Evolutionary conservation across 495 filamentous ascomycete species (phyloP), one percentile per base, ranked within the genome.

Genomic region (Neurospora sp.): DNA sequence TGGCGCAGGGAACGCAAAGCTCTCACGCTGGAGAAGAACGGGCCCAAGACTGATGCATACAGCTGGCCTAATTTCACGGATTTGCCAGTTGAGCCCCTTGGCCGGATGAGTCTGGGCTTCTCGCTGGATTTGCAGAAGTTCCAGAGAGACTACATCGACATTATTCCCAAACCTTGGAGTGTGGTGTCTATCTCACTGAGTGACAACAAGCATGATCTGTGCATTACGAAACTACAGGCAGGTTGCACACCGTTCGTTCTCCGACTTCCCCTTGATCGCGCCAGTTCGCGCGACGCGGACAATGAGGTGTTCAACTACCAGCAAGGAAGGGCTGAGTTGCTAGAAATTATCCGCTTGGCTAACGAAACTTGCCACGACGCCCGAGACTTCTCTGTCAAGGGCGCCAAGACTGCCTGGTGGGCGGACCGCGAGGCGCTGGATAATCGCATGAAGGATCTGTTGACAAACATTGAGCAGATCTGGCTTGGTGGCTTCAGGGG

Each of bases 401-500:
- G 89, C 6, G 90, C 90, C 2, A 96, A 92, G 83, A 87, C 86
- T 38, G 88, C 89, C 42, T 99, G 96, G 96, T 99, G 96, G 96
- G 88, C 88, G 16, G 90, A 91, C 75, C 89, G 96, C 16, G 91
- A 95, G 80, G 85, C 87, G 7, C 84, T 99, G 27, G 94, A 99
- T 79, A 80, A 84, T 18, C 90, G 92, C 4, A 83, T 99, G 69
- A 90, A 88, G 74, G 92, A 92, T 69, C 86, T 98, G 4, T 86
- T 98, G 35, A 84, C 89, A 37, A 95, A 92, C 73, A 93, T 99
- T 48, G 95, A 98, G 78, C 90, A 91, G 70, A 89, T 95, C 44
- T 99, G 96, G 96, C 89, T 99, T 31, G 95, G 95, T 48, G 96
- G 96, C 0, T 99, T 98, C 83, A 88, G 89, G 39, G 93, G 94